Evolutionary conservation across 176 grass and related monocot genomes (phyloP), one percentile per base, ranked within the genome.

Genomic region (Aegilops tauschii): DNA sequence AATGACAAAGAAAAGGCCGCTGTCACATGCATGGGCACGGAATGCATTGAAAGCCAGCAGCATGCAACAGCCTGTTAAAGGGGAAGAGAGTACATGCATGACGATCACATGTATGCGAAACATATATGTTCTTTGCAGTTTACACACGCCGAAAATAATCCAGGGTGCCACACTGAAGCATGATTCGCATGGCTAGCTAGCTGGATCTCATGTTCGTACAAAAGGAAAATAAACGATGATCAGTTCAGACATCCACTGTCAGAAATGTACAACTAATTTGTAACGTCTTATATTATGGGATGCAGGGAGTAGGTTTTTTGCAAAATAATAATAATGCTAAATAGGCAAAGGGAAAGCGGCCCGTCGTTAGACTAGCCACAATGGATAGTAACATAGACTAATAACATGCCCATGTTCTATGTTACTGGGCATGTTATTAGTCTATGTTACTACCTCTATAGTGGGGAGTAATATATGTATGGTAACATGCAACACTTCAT

Each of bases 1-100:
- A 69, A 58, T 74, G 63, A 66, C 69, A 36, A 36, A 72, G 5
- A 1, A 82, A 66, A 65, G 12, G 54, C 32, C 52, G 49, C 13
- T 81, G n/a, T 74, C 78, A 80, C 37, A 73, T 85, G 73, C 76
- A 85, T 40, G 62, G 76, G 66, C 54, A 75, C 40, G 30, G 74
- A 29, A 65, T 52, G 47, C 36, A 74, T 74, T 81, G 58, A 70
- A 50, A 52, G 29, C 21, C 40, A 64, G 40, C 68, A 81, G 29
- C 20, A 31, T 52, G 44, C 14, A 50, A 37, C 83, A 68, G 73
- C 18, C 61, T 68, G 68, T 87, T 36, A 74, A 61, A 52, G 39
- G 18, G n/a, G 0, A 42, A 12, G 17, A 29, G 13, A 61, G 27
- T 59, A 34, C 9, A 49, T 36, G 68, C 29, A 63, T 36, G 20